phyloP scores from a whole-genome alignment of 139 green algal species.

The Chlorella sp. region DNA sequence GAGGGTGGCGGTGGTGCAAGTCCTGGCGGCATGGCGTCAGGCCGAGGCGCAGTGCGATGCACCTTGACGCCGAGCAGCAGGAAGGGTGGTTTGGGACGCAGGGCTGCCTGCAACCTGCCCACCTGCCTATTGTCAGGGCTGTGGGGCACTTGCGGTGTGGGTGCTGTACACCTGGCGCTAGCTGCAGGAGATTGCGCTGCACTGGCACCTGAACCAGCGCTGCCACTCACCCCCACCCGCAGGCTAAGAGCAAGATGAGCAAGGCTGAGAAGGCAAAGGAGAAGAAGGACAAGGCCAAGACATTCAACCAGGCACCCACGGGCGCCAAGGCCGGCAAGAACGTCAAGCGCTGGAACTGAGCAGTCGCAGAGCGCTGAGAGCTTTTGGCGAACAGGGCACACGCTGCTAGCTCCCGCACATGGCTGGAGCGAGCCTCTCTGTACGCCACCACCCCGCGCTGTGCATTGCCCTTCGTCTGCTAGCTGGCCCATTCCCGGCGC shows the following conservation, averaged over 20 bases:
- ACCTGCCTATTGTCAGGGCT: not conserved
- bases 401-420: not conserved
- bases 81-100: no score
- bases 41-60: no score
- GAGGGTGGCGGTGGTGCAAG: no score
- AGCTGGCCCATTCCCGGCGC: no score
- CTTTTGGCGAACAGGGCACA: not conserved
- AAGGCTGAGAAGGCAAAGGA: conserved; percentile 86
- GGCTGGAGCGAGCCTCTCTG: no score
- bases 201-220: no score
- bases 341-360: conserved; percentile 74
- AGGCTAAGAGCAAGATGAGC: conserved; percentile 92
- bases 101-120: not conserved
- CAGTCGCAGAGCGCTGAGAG: no score
- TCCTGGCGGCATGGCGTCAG: no score
- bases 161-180: no score
- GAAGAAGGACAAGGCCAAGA: conserved; percentile 90
- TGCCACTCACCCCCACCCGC: not conserved
- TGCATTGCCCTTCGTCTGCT: not conserved
- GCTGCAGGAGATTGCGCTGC: no score
- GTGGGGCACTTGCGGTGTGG: no score
- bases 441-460: not conserved
- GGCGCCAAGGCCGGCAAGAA: conserved; percentile 80
- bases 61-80: no score
- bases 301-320: conserved; percentile 52